A percentile compares a stretch with the other conserved stretches of the same genome.
Evolutionary conservation across 768 basidiomycete species (phyloP).

Genomic region (Lactarius akahatsu): DNA sequence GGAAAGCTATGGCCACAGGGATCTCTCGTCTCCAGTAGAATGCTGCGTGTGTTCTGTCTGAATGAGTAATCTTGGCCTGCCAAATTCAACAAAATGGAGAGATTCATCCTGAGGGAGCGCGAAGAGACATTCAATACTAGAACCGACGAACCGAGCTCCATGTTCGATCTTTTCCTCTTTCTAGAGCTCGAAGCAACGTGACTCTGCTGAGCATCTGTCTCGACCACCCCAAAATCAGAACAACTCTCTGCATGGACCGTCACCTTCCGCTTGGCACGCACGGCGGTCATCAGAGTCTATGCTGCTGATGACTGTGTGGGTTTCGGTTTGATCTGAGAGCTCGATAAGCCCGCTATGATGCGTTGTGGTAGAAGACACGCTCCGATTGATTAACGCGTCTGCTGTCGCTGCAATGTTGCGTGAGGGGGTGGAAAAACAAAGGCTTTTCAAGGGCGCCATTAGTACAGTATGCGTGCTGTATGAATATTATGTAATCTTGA

Average conservation of each 20-base stretch:
- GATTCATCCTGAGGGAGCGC: background rate
- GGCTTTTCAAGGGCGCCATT: background rate
- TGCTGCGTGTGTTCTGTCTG: background rate
- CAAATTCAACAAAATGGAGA: slow-evolving; percentile 20
- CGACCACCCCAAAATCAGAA: slow-evolving; percentile 30
- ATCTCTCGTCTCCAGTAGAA: background rate
- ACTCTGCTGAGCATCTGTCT: background rate
- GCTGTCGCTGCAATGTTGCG: slow-evolving; percentile 20
- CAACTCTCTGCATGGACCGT: slow-evolving; percentile 5
- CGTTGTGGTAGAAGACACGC: slow-evolving; percentile 12
- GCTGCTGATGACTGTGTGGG: slow-evolving; percentile 14
- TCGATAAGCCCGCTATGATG: slow-evolving; percentile 1
- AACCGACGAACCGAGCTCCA: background rate
- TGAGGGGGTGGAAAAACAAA: slow-evolving; percentile 18
- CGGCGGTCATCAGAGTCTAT: slow-evolving; percentile 34
- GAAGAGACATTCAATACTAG: background rate
- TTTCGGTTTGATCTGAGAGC: slow-evolving; percentile 14
- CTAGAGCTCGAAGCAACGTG: background rate
- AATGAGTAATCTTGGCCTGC: slow-evolving; percentile 18
- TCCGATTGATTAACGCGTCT: background rate
- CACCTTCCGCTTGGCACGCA: slow-evolving; percentile 19
- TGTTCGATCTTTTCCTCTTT: slow-evolving; percentile 18
- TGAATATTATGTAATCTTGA: too few species aligned
- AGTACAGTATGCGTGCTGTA: too few species aligned
- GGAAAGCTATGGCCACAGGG: too few species aligned